These are phyloP conservation scores for Trametes pubescens DNA, from an alignment of 1,284 basidiomycete species.

Conservation along the genomic window DNA sequence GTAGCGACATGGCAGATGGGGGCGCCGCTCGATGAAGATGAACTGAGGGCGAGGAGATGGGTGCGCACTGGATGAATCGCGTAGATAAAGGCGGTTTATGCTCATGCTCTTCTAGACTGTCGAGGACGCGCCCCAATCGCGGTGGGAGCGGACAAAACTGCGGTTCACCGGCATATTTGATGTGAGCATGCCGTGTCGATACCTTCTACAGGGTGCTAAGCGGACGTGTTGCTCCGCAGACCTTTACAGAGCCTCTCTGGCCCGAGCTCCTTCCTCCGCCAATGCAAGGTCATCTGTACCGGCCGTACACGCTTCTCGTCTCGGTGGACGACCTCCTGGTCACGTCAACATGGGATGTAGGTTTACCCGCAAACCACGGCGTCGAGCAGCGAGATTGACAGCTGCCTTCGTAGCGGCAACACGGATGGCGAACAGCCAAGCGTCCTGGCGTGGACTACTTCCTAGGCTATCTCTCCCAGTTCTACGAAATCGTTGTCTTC, in stretches of 20 bases:
- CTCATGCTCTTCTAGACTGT: slow-evolving; percentile 48
- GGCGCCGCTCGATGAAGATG: slow-evolving; percentile 46
- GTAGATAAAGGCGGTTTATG: slow-evolving; percentile 4
- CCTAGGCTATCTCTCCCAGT: slow-evolving; percentile 95
- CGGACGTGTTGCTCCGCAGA: slow-evolving; percentile 52
- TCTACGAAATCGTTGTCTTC: slow-evolving; percentile 98
- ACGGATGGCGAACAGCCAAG: slow-evolving; percentile 93
- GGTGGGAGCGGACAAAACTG: slow-evolving; percentile 67
- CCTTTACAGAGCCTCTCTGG: slow-evolving; percentile 94
- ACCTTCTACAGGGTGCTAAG: slow-evolving; percentile 1
- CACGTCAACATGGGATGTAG: slow-evolving; percentile 93
- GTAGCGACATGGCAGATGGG: slow-evolving; percentile 47
- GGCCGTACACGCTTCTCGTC: slow-evolving; percentile 92
- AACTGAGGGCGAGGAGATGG: slow-evolving; percentile 47
- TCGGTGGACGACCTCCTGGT: slow-evolving; percentile 95
- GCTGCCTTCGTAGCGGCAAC: slow-evolving; percentile 63
- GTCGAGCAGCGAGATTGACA: neutral
- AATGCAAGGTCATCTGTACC: slow-evolving; percentile 84
- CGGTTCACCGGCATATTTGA: slow-evolving; percentile 71
- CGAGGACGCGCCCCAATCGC: slow-evolving; percentile 63
- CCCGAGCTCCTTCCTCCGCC: slow-evolving; percentile 91
- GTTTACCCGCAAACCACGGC: slow-evolving; percentile 38
- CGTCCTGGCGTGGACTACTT: slow-evolving; percentile 98
- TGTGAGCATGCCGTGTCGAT: slow-evolving; percentile 49
- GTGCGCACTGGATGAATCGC: slow-evolving; percentile 47